Percentiles rank a stretch among this genome's conserved stretches.
These are phyloP conservation scores for Penicillium concentricum DNA, from an alignment of 2,329 filamentous ascomycete species.

Conservation along the genomic window DNA sequence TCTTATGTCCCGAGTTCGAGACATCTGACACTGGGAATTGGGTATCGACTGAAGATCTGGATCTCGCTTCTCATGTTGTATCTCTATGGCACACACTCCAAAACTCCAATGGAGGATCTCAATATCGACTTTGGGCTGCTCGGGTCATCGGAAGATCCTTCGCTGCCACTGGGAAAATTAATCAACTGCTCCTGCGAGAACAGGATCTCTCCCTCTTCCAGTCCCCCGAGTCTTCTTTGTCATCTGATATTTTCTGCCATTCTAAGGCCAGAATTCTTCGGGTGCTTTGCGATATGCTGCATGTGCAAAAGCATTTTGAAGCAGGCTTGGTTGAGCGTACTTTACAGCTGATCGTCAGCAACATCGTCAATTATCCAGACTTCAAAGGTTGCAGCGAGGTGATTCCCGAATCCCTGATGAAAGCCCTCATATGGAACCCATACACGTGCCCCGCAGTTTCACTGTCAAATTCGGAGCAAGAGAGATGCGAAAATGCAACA, in stretches of 20 bases:
- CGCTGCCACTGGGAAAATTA: slow-evolving; percentile 67
- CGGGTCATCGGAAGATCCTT: slow-evolving; percentile 81
- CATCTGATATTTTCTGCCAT: slow-evolving; percentile 17
- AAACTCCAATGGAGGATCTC: slow-evolving; percentile 60
- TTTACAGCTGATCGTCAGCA: slow-evolving; percentile 44
- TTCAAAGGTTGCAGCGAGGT: slow-evolving; percentile 35
- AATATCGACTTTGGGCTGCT: slow-evolving; percentile 82
- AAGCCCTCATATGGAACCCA: slow-evolving; percentile 43
- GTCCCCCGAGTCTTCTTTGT: slow-evolving; percentile 1
- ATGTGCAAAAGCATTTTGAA: slow-evolving; percentile 53
- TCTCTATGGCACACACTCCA: slow-evolving; percentile 76
- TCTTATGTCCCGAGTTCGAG: slow-evolving; percentile 72
- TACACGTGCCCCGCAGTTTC: slow-evolving; percentile 40
- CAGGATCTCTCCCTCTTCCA: slow-evolving; percentile 33
- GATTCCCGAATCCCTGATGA: slow-evolving; percentile 40
- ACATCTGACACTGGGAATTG: slow-evolving; percentile 61
- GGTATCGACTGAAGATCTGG: slow-evolving; percentile 65
- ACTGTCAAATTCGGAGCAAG: slow-evolving; percentile 20
- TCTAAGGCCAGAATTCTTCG: slow-evolving; percentile 65
- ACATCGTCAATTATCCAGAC: slow-evolving; percentile 29
- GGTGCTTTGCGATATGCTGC: slow-evolving; percentile 61
- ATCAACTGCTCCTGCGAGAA: slow-evolving; percentile 48
- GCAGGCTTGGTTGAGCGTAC: slow-evolving; percentile 47
- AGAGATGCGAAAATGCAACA: slow-evolving; percentile 13
- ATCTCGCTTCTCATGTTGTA: slow-evolving; percentile 61